Base-by-base conservation (phyloP, 2,329 filamentous ascomycete genomes). In the Trichoderma sp. region DNA sequence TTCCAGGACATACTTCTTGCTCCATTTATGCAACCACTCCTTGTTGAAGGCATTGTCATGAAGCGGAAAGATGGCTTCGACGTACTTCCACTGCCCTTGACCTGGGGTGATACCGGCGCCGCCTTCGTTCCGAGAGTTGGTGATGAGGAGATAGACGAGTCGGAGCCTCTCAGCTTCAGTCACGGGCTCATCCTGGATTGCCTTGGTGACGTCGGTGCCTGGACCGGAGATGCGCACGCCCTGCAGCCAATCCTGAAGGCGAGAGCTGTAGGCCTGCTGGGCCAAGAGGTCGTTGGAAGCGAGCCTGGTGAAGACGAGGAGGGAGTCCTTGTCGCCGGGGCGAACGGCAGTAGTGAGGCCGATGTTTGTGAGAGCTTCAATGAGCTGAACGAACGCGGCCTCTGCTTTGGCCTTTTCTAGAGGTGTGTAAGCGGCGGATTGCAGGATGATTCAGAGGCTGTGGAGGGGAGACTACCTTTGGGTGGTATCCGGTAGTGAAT, bases 211-310 rank as follows among this genome's bases (percentile, higher is more conserved):
- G 69, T 96, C 88, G 73, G 88, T 89, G 64, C 88, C 85, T 0
- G 94, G 94, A 43, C 92, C 88, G 21, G 87, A 85, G 57, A 90
- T 85, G 68, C 92, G 89, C 63, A 97, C 90, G 60, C 93, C 93
- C 74, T 95, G 90, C 41, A 98, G 86, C 92, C 93, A 99, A 78
- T 98, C 95, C 74, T 93, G 91, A 19, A 97, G 88, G 69, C 95
- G 88, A 64, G 91, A 91, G 69, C 92, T 87, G 77, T 97, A 96
- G 57, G 97, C 85, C 72, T 96, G 91, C 69, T 88, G 87, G 66
- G 85, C 86, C 66, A 99, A 83, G 68, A 93, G 86, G 71, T 88
- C 83, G 67, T 90, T 83, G 24, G 92, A 93, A 43, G 90, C 88
- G 48, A 96, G 86, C 73, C 89, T 90, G 73, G 93, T 84, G 75